Conservation (phyloP, 352 stramenopile genomes). For the Phytophthora citrophthora region DNA sequence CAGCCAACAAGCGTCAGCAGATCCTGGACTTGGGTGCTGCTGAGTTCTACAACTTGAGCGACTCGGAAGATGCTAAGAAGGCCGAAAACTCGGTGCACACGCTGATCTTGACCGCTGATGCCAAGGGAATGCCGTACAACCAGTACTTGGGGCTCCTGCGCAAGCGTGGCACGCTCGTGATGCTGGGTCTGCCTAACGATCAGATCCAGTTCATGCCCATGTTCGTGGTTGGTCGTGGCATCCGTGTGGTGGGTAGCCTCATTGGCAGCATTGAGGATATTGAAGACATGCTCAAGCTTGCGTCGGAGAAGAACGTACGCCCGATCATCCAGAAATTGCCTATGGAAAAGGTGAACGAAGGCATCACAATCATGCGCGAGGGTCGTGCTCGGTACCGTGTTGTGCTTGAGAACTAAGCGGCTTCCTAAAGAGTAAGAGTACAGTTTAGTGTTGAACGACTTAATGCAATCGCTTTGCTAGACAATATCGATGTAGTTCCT, state of each 20-base stretch:
- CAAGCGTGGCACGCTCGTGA: constrained; percentile 63
- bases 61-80: constrained; percentile 45
- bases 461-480: constrained; percentile 4
- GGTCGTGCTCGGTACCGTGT: constrained; percentile 55
- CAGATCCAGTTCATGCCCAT: constrained; percentile 68
- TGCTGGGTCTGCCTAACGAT: constrained; percentile 73
- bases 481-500: neutral
- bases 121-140: constrained; percentile 58
- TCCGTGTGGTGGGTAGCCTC: constrained; percentile 69
- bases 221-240: constrained; percentile 52
- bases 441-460: neutral
- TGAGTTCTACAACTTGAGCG: constrained; percentile 62
- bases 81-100: constrained; percentile 56
- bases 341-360: constrained; percentile 53
- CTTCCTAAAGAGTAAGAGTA: neutral
- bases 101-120: constrained; percentile 76
- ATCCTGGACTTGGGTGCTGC: constrained; percentile 79
- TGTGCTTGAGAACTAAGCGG: constrained; percentile 43
- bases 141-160: constrained; percentile 64
- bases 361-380: constrained; percentile 43
- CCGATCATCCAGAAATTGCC: constrained; percentile 55
- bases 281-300: constrained; percentile 89
- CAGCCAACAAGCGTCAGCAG: constrained; percentile 66
- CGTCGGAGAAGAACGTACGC: constrained; percentile 65
- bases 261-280: constrained; percentile 88